Evolutionary conservation across 106 monocot genomes (phyloP).

Genomic region (Platanthera zijinensis): DNA sequence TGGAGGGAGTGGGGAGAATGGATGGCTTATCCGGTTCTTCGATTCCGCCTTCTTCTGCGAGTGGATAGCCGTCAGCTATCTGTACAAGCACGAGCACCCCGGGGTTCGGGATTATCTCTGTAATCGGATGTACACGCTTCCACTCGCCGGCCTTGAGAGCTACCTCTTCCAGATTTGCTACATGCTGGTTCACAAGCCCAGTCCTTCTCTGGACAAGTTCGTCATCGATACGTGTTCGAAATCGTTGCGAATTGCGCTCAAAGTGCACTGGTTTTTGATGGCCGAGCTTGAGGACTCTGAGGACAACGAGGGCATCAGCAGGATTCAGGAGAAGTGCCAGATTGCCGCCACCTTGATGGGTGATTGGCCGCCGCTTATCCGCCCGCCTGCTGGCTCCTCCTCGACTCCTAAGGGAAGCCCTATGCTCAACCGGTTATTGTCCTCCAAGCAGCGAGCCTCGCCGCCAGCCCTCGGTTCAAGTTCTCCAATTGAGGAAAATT

Average conservation of each 20-base stretch:
- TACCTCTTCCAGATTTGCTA: constrained; percentile 99
- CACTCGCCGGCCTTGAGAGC: constrained; percentile 65
- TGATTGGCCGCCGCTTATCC: constrained; percentile 83
- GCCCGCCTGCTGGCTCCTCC: constrained; percentile 11
- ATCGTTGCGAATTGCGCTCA: constrained; percentile 83
- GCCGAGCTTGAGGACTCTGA: constrained; percentile 93
- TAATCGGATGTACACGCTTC: constrained; percentile 97
- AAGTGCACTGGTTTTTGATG: constrained; percentile 95
- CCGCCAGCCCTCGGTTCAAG: constrained; percentile 34
- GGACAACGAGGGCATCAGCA: constrained; percentile 64
- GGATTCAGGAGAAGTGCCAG: constrained; percentile 99
- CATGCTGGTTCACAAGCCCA: constrained; percentile 95
- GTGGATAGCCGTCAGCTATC: constrained; percentile 99
- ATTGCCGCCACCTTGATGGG: constrained; percentile 86
- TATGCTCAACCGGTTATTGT: constrained; percentile 63
- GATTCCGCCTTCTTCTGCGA: constrained; percentile 99
- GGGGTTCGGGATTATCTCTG: constrained; percentile 97
- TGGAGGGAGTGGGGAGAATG: constrained; percentile 59
- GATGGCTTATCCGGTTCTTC: constrained; percentile 97
- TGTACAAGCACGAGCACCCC: constrained; percentile 94
- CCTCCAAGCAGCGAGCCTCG: constrained; percentile 70
- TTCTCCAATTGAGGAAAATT: constrained; percentile 21
- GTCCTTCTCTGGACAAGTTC: constrained; percentile 92
- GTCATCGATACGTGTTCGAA: constrained; percentile 92
- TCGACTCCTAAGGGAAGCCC: constrained; percentile 33